Evolutionary conservation across 495 filamentous ascomycete species (phyloP), one percentile per base, ranked within the genome.

Genomic region (Trichodelitschia bisporula): DNA sequence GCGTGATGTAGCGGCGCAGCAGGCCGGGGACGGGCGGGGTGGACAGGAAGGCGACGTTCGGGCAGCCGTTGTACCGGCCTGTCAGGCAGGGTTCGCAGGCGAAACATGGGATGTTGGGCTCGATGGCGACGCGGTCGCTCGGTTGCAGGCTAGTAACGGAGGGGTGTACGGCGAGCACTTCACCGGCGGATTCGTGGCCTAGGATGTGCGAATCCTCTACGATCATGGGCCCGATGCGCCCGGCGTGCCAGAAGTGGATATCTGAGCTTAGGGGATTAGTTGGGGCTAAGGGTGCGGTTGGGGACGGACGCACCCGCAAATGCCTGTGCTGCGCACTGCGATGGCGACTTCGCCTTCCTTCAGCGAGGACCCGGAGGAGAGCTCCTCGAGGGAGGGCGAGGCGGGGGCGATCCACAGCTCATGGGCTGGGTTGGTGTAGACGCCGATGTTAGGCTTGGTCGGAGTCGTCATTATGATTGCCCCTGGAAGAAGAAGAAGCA

Each of bases 201-300:
- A 93, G 70, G 43, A 91, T 76, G 45, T 91, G 82, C 46, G 77
- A 72, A 39, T 64, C 71, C 32, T 61, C 62, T 18, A 93, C 80
- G 37, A 90, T 72, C 82, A 91, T 93, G 32, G 82, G 82, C 10
- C 82, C 82, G 44, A 93, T 91, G 53, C 72, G 76, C 37, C 80
- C 80, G 19, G 71, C 73, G 47, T 83, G 79, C 82, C 80, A 90
- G 62, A 93, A 93, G 55, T 91, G 82, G 18, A 93, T 69, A 51
- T 91, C 82, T 32, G 79, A 89, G 28, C 78, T 89, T 43, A 19
- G 17, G 33, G 21, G n/a, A n/a, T n/a, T n/a, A n/a, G n/a, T n/a
- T n/a, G n/a, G 18, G 25, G n/a, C 21, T n/a, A 24, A 6, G 21
- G 21, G n/a, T 24, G 6, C 6, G 26, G 30, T 32, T 26, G 14